Evolutionary conservation across 768 basidiomycete genomes (phyloP).

Genomic region (Galerina sulciceps): DNA sequence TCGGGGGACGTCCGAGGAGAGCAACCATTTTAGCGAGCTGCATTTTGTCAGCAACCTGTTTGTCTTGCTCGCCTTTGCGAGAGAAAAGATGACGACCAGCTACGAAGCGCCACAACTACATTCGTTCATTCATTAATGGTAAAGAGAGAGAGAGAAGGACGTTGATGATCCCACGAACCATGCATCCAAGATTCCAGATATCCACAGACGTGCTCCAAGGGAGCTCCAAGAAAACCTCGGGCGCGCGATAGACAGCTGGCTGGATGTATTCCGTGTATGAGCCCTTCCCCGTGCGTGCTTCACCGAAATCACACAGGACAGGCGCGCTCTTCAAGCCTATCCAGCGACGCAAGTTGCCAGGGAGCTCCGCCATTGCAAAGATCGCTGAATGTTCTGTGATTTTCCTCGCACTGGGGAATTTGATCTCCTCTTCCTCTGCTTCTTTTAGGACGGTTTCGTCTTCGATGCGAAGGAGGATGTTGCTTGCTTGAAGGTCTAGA

Average conservation of each 20-base stretch:
- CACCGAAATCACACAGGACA: background rate
- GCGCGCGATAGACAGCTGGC: slow-evolving; percentile 24
- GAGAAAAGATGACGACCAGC: background rate
- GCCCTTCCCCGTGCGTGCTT: too few species aligned
- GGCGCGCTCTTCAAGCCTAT: background rate
- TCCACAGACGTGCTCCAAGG: slow-evolving; percentile 30
- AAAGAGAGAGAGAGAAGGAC: background rate
- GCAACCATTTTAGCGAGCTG: background rate
- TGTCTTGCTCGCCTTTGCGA: background rate
- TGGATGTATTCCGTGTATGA: background rate
- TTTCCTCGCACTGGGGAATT: background rate
- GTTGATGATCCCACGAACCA: slow-evolving; percentile 22
- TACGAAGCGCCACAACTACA: background rate
- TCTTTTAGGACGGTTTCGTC: background rate
- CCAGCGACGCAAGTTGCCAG: background rate
- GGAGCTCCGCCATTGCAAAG: background rate
- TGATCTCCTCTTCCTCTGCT: background rate
- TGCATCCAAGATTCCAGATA: slow-evolving; percentile 32
- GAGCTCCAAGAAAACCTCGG: slow-evolving; percentile 30
- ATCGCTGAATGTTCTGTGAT: background rate
- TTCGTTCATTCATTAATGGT: background rate
- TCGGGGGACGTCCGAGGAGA: slow-evolving; percentile 1
- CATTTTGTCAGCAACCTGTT: background rate
- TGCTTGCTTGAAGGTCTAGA: too few species aligned
- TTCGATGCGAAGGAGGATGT: background rate